phyloP scores from a whole-genome alignment of 2,329 filamentous ascomycete species.

The Canariomyces notabilis region DNA sequence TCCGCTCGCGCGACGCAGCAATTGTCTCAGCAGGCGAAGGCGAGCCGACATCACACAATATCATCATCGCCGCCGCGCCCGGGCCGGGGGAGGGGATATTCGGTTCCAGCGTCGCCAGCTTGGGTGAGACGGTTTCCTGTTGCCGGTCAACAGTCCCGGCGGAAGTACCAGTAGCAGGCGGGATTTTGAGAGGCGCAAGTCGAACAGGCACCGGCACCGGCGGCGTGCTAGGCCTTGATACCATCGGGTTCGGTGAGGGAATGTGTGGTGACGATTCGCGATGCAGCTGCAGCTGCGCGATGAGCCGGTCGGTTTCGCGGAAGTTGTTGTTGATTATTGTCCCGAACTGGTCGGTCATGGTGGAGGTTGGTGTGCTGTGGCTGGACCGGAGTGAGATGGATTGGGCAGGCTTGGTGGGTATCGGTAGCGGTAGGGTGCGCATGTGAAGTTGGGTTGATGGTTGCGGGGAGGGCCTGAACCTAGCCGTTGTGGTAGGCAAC shows the following conservation, averaged over 20 bases:
- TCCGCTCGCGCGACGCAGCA: neutral
- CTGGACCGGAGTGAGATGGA: neutral
- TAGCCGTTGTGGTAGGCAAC: conserved; percentile 5
- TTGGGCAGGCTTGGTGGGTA: neutral
- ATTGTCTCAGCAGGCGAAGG: conserved; percentile 1
- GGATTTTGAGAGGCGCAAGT: neutral
- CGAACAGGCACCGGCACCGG: too few relatives aligned
- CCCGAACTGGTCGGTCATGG: neutral
- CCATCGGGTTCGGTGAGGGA: too few relatives aligned
- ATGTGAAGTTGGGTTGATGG: neutral
- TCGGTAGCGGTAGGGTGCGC: neutral
- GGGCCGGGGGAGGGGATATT: conserved; percentile 20
- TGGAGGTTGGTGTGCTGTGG: neutral
- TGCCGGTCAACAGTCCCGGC: too few relatives aligned
- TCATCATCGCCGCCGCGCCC: conserved; percentile 1
- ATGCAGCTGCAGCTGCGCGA: conserved; percentile 12
- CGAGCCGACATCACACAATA: conserved; percentile 19
- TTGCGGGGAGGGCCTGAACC: neutral
- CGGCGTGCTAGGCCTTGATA: too few relatives aligned
- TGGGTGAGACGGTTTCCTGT: neutral
- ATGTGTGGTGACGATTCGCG: neutral
- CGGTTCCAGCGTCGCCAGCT: conserved; percentile 17
- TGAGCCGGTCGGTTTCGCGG: conserved; percentile 21
- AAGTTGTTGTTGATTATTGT: conserved; percentile 15
- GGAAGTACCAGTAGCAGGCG: neutral